Percentiles rank a stretch among this genome's conserved stretches.
phyloP scores from a whole-genome alignment of 2,329 filamentous ascomycete genomes.

The Calonectria leucothoes region DNA sequence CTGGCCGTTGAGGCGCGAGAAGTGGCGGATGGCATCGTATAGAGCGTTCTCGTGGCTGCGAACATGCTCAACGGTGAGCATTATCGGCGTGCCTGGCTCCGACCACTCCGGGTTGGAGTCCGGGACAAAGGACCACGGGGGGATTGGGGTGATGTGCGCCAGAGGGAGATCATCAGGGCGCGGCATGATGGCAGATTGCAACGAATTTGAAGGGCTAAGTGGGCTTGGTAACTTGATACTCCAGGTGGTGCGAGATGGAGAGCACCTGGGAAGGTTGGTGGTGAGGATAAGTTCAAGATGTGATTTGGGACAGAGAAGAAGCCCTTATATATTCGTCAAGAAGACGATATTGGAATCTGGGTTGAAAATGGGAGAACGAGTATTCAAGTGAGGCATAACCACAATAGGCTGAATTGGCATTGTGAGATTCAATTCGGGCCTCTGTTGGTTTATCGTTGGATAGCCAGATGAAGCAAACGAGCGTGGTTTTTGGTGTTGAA shows the following conservation, averaged over 20 bases:
- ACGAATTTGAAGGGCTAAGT: not conserved
- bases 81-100: constrained; percentile 9
- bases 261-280: not conserved
- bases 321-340: not conserved
- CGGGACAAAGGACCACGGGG: constrained; percentile 22
- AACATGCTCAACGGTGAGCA: constrained; percentile 23
- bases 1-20: constrained; percentile 14
- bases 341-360: not conserved
- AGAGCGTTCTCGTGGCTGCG: constrained; percentile 25
- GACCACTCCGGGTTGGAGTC: constrained; percentile 13
- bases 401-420: not conserved
- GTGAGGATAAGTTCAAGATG: not conserved
- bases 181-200: not conserved
- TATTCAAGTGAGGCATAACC: not conserved
- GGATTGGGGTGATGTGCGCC: constrained; percentile 21
- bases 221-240: not conserved
- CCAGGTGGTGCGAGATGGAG: not conserved
- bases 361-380: not conserved
- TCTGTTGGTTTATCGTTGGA: not conserved
- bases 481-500: not conserved
- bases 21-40: constrained; percentile 15
- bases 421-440: too few species aligned
- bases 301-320: not conserved
- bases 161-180: constrained; percentile 17
- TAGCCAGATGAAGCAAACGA: not conserved